Evolutionary conservation across 2,329 filamentous ascomycete species (phyloP).

Genomic region (Penicillium olsonii): DNA sequence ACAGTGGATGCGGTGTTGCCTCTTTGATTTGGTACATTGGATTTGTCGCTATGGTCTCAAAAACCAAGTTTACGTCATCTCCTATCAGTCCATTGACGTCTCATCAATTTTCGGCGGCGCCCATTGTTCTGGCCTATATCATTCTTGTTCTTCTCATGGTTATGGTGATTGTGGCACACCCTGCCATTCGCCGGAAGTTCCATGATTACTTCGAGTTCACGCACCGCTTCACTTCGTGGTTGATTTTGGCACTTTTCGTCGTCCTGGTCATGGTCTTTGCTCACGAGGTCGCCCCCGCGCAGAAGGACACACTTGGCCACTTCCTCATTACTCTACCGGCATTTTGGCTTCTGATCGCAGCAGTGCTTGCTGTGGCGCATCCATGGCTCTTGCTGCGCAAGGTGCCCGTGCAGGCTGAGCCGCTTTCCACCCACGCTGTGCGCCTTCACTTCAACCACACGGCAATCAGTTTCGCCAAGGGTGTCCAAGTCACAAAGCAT

Average conservation of each 20-base stretch:
- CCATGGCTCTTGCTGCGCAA: conserved; percentile 73
- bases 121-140: conserved; percentile 57
- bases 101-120: conserved; percentile 31
- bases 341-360: conserved; percentile 68
- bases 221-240: conserved; percentile 73
- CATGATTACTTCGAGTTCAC: conserved; percentile 71
- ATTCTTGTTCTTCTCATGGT: conserved; percentile 58
- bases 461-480: conserved; percentile 57
- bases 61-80: conserved; percentile 27
- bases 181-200: conserved; percentile 59
- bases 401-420: conserved; percentile 64
- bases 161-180: conserved; percentile 66
- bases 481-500: conserved; percentile 60
- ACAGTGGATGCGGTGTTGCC: conserved; percentile 52
- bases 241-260: conserved; percentile 66
- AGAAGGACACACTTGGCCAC: conserved; percentile 36
- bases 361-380: conserved; percentile 65
- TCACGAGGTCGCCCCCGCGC: conserved; percentile 40
- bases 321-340: conserved; percentile 50
- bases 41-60: conserved; percentile 33
- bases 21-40: conserved; percentile 50
- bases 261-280: conserved; percentile 59
- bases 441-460: conserved; percentile 69
- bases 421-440: conserved; percentile 71
- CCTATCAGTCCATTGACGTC: conserved; percentile 16